Evolutionary conservation across 1,284 basidiomycete genomes (phyloP), one percentile per base, ranked within the genome.

Genomic region (Ganoderma meredithae): DNA sequence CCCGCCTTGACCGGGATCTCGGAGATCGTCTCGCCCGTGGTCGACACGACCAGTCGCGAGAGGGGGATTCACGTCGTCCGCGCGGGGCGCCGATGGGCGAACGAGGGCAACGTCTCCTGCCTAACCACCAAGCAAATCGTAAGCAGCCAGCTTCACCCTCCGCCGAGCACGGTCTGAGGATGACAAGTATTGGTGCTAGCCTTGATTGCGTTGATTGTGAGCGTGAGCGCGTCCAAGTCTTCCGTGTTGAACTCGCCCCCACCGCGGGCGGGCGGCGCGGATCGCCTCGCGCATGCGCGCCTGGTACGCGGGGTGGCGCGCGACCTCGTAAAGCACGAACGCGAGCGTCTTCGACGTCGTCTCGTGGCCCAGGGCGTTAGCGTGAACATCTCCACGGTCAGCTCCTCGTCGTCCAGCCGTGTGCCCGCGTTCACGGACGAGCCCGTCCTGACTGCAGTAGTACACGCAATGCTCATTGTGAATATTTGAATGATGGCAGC

Each of bases 371-470:
- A 68, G 74, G 6, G 73, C 62, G 75, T 71, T 68, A 80, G 64
- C 63, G 83, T 82, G 80, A 64, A 79, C 82, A 90, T 85, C 75
- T 89, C 86, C 3, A 86, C 77, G 2, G 85, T 60, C 44, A 81
- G 72, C 63, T 83, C 89, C 22, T 83, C 82, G 27, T 88, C 83
- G 3, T 71, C 82, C 62, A 90, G 77, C 63, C 79, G 80, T 12
- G 77, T 78, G 67, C 80, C 82, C 55, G 81, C 79, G 27, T 85
- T 78, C 58, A 83, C 78, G 3, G 84, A 83, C 49, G 79, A 77
- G 69, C 88, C 89, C 1, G 88, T 86, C 72, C 82, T 84, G 60
- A 88, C 88, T 88, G n/a, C n/a, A n/a, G n/a, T n/a, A 60, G 0
- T 31, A 5, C 31, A 31, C 31, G 31, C 5, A 31, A 31, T 31